Conservation (phyloP, 805 yeast genomes). For the Lipomyces kockii region DNA sequence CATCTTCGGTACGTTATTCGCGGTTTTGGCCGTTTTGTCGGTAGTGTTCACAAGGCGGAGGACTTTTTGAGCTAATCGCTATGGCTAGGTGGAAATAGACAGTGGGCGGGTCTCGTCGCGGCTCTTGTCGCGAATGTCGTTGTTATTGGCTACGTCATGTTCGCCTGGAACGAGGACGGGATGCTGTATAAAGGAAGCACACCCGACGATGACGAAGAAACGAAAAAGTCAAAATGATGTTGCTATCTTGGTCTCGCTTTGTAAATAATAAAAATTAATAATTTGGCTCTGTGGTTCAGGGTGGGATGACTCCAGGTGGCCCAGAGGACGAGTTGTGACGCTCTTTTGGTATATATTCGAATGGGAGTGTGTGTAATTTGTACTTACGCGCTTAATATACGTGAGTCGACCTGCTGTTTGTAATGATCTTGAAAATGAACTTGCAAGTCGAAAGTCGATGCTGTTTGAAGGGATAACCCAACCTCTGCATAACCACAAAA, state of each 20-base stretch:
- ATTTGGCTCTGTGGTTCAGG: too few relatives aligned
- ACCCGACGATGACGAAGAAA: conserved; percentile 39
- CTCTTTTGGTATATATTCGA: background rate
- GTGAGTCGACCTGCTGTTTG: background rate
- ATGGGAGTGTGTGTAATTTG: background rate
- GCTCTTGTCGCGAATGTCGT: conserved; percentile 74
- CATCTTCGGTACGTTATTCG: conserved; percentile 38
- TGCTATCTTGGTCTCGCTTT: background rate
- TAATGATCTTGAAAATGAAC: background rate
- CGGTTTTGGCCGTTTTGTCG: background rate
- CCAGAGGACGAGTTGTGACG: background rate
- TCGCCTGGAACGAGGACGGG: conserved; percentile 68
- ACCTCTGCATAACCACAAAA: background rate
- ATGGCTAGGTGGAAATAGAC: conserved; percentile 29
- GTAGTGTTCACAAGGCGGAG: too few relatives aligned
- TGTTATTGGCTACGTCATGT: conserved; percentile 66
- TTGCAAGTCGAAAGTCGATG: background rate
- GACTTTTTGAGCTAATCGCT: background rate
- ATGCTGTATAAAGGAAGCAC: conserved; percentile 30
- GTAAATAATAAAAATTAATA: background rate
- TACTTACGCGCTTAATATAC: too few relatives aligned
- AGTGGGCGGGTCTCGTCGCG: conserved; percentile 69
- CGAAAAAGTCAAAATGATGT: conserved; percentile 29
- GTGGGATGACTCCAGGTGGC: background rate
- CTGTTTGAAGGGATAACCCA: background rate